These are phyloP conservation scores for Trypethelium eluteriae DNA, from an alignment of 495 filamentous ascomycete genomes.

Conservation along the genomic window DNA sequence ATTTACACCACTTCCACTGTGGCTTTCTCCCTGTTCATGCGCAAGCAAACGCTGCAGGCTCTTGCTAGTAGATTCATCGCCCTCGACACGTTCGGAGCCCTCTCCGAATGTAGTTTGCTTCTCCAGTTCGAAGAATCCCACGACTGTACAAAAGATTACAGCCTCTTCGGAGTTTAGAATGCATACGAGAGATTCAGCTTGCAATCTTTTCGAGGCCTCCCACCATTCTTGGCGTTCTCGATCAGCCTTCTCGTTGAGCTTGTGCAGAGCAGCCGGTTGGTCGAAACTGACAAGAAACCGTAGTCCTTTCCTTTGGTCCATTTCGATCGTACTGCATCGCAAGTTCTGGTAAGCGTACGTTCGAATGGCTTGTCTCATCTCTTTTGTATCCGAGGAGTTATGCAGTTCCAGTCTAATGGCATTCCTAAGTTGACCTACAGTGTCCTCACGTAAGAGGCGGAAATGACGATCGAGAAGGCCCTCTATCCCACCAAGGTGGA, in stretches of 20 bases:
- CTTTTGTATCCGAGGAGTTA: constrained; percentile 23
- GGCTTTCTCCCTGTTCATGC: not conserved
- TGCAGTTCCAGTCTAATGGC: constrained; percentile 42
- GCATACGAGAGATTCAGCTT: constrained; percentile 52
- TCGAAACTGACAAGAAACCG: constrained; percentile 48
- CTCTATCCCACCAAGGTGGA: constrained; percentile 50
- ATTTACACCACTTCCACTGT: not conserved
- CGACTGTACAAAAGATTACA: constrained; percentile 50
- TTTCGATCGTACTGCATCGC: constrained; percentile 32
- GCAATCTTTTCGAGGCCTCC: constrained; percentile 49
- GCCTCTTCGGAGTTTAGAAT: constrained; percentile 42
- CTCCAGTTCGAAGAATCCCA: constrained; percentile 25
- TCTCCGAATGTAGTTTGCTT: constrained; percentile 3
- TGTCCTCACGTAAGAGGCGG: constrained; percentile 59
- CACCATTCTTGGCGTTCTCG: constrained; percentile 52
- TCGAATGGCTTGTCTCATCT: constrained; percentile 28
- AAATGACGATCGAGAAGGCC: constrained; percentile 66
- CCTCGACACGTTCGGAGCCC: not conserved
- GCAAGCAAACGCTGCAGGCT: not conserved
- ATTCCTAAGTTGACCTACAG: constrained; percentile 54
- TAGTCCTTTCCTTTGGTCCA: constrained; percentile 47
- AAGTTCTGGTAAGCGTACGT: constrained; percentile 40
- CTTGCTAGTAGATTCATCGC: constrained; percentile 30
- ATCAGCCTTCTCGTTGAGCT: constrained; percentile 25
- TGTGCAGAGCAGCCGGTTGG: constrained; percentile 40